Conservation (phyloP, 1,284 basidiomycete species). For the Pascua sp. region DNA sequence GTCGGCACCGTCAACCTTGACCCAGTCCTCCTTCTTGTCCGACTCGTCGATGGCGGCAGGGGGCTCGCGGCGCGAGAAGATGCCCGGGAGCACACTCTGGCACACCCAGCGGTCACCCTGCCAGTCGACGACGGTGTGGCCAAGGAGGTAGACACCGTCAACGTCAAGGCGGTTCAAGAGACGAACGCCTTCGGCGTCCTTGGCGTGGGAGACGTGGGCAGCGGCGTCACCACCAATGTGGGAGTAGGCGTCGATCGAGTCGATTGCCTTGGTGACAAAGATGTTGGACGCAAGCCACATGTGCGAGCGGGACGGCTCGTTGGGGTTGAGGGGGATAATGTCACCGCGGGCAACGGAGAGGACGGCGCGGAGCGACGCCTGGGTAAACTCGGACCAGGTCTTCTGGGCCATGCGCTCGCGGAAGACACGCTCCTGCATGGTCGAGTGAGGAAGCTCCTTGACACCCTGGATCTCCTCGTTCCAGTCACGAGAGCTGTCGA, state of each 20-base stretch:
- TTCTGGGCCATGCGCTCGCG: conserved; percentile 57
- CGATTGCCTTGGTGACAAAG: conserved; percentile 58
- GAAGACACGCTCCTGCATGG: conserved; percentile 54
- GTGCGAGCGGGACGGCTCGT: conserved; percentile 55
- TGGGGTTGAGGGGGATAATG: conserved; percentile 57
- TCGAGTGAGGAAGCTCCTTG: conserved; percentile 54
- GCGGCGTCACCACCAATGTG: conserved; percentile 59
- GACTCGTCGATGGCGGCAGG: conserved; percentile 21
- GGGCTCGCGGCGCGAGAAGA: conserved; percentile 52
- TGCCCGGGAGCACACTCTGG: conserved; percentile 57
- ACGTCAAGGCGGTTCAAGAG: conserved; percentile 58
- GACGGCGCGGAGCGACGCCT: conserved; percentile 54
- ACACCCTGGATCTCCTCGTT: conserved; percentile 59
- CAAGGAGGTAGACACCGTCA: conserved; percentile 76
- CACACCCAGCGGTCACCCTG: conserved; percentile 59
- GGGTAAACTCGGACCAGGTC: conserved; percentile 56
- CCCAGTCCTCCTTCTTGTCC: conserved; percentile 47
- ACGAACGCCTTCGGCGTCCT: conserved; percentile 57
- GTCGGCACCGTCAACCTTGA: conserved; percentile 56
- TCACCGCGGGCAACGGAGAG: conserved; percentile 55
- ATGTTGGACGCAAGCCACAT: conserved; percentile 59
- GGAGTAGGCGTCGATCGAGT: conserved; percentile 56
- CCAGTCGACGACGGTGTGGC: conserved; percentile 60
- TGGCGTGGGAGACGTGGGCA: conserved; percentile 56
- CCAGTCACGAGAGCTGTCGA: conserved; percentile 58